Conservation (phyloP, 208 protist species). For the Phytomonas francai region DNA sequence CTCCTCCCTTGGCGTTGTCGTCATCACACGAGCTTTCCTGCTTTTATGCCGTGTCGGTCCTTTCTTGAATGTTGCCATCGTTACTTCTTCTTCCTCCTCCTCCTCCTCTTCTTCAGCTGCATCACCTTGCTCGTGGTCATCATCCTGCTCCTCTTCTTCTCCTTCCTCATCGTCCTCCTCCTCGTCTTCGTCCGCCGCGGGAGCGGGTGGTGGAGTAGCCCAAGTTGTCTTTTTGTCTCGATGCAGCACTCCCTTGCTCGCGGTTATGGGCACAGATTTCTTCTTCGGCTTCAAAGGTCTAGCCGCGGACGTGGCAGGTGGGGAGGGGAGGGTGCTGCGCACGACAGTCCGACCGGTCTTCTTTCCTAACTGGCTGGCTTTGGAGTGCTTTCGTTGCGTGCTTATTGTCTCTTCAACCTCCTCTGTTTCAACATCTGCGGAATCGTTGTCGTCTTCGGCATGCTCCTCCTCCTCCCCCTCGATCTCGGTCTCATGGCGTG, state of each 20-base stretch:
- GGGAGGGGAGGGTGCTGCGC: neutral
- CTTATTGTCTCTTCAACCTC: neutral
- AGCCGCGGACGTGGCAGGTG: neutral
- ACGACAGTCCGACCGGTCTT: neutral
- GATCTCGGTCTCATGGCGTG: slow-evolving; percentile 16
- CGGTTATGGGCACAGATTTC: slow-evolving; percentile 16
- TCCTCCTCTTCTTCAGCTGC: slow-evolving; percentile 12
- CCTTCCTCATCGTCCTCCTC: slow-evolving; percentile 12
- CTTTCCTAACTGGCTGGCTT: neutral
- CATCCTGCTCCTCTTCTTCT: slow-evolving; percentile 13
- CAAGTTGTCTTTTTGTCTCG: neutral
- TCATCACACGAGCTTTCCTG: neutral
- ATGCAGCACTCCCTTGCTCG: slow-evolving; percentile 26
- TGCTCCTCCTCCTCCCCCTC: slow-evolving; percentile 10
- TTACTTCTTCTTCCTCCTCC: neutral
- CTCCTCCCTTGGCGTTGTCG: neutral
- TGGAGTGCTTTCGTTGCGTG: neutral
- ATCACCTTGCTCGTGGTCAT: neutral
- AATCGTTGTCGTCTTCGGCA: slow-evolving; percentile 6
- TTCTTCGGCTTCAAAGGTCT: neutral
- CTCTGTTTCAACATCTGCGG: slow-evolving; percentile 4
- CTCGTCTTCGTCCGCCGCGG: slow-evolving; percentile 6
- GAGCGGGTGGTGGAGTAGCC: neutral
- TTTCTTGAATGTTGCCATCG: neutral
- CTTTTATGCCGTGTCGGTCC: neutral